A percentile compares a stretch with the other conserved stretches of the same genome.
These are phyloP conservation scores for Isatis lusitanica DNA, from an alignment of 441 rosid species.

Conservation along the genomic window DNA sequence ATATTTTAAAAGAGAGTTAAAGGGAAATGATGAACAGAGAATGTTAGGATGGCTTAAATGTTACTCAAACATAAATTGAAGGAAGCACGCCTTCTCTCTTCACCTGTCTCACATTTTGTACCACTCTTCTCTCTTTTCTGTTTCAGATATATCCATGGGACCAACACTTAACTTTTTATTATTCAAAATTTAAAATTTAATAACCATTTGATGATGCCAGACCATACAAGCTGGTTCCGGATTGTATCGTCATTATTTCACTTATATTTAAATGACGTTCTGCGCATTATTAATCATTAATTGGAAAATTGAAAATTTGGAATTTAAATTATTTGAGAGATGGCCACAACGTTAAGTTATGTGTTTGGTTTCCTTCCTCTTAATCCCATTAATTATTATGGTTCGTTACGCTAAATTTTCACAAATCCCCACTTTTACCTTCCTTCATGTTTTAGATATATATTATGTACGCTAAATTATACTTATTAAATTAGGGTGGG, in stretches of 20 bases:
- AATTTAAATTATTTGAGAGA: constrained; percentile 7
- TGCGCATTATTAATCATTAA: background rate
- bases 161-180: constrained; percentile 26
- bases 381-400: constrained; percentile 33
- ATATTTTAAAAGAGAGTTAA: constrained; percentile 1
- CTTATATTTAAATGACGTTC: background rate
- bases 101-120: constrained; percentile 28
- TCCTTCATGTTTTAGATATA: constrained; percentile 2
- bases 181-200: background rate
- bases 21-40: constrained; percentile 38
- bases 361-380: constrained; percentile 20
- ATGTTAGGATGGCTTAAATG: constrained; percentile 38
- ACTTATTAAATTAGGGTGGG: background rate
- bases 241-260: constrained; percentile 14
- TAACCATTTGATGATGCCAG: constrained; percentile 13
- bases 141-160: constrained; percentile 34
- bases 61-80: constrained; percentile 39
- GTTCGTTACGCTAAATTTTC: constrained; percentile 46
- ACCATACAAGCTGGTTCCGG: constrained; percentile 12
- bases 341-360: constrained; percentile 42
- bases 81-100: constrained; percentile 38
- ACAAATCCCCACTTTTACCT: constrained; percentile 32
- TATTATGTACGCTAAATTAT: background rate
- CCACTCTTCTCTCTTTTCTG: constrained; percentile 19
- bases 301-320: constrained; percentile 1